Conservation (phyloP, 2,329 filamentous ascomycete genomes). For the Aspergillus cejpii region DNA sequence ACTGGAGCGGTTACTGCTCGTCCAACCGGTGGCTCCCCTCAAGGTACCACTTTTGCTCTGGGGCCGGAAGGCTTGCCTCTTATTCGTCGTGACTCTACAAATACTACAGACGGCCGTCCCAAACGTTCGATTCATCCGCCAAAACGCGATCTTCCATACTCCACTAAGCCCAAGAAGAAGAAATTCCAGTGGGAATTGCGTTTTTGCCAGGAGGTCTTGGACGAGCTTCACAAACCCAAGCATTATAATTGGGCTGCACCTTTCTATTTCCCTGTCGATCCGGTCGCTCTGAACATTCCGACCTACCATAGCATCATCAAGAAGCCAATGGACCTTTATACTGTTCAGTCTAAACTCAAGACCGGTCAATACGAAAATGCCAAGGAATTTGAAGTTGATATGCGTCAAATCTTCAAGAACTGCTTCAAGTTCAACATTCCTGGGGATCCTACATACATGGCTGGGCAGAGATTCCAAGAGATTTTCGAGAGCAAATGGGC, state of each 20-base stretch:
- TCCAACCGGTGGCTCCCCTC: constrained; percentile 26
- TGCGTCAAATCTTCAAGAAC: constrained; percentile 78
- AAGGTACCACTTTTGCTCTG: constrained; percentile 62
- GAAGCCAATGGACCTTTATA: constrained; percentile 89
- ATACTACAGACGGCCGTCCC: constrained; percentile 67
- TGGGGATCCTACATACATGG: constrained; percentile 64
- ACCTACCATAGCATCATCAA: constrained; percentile 91
- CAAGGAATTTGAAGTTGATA: constrained; percentile 79
- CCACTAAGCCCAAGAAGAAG: constrained; percentile 81
- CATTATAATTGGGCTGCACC: constrained; percentile 61
- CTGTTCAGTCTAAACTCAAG: constrained; percentile 70
- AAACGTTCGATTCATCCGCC: constrained; percentile 92
- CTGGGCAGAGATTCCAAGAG: constrained; percentile 66
- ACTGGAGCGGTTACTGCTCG: constrained; percentile 38
- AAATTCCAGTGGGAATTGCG: constrained; percentile 81
- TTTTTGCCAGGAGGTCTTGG: constrained; percentile 77
- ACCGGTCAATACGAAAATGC: constrained; percentile 70
- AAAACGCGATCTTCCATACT: constrained; percentile 87
- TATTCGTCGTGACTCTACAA: constrained; percentile 77
- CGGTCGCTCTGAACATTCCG: constrained; percentile 87
- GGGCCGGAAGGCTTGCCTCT: constrained; percentile 70
- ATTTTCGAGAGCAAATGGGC: constrained; percentile 70
- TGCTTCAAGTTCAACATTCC: constrained; percentile 88
- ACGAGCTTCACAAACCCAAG: constrained; percentile 69
- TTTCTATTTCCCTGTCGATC: constrained; percentile 81